phyloP scores from a whole-genome alignment of 2,329 filamentous ascomycete species.

The Stemphylium lycopersici region DNA sequence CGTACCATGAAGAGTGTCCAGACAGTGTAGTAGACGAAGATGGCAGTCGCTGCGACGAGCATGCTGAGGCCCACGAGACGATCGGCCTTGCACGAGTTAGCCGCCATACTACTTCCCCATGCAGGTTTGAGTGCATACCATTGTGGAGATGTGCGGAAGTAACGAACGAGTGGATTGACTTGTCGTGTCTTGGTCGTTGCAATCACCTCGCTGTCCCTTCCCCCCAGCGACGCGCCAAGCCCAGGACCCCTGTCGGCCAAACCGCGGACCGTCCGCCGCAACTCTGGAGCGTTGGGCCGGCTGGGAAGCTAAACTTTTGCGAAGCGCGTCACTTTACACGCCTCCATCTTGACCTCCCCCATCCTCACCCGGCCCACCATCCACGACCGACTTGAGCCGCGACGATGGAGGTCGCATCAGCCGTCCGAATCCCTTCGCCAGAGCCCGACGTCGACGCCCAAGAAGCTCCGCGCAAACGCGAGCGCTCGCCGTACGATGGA shows the following conservation, averaged over 20 bases:
- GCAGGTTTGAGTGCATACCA: constrained; percentile 25
- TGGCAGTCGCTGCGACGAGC: constrained; percentile 73
- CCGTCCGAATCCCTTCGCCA: constrained; percentile 65
- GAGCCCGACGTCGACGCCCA: constrained; percentile 53
- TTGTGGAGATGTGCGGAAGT: constrained; percentile 28
- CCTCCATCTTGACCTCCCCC: constrained; percentile 3
- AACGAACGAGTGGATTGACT: constrained; percentile 25
- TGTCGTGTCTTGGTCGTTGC: constrained; percentile 14
- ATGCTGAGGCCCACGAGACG: constrained; percentile 79
- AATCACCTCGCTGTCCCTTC: constrained; percentile 26
- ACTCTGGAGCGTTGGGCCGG: background rate
- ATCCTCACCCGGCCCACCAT: background rate
- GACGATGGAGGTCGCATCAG: constrained; percentile 50
- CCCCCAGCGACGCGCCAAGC: constrained; percentile 16
- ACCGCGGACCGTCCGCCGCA: constrained; percentile 24
- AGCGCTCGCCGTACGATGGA: constrained; percentile 57
- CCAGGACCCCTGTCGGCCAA: constrained; percentile 22
- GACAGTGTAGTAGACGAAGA: constrained; percentile 92
- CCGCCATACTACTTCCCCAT: background rate
- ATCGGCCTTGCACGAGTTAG: constrained; percentile 73
- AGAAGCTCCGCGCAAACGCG: constrained; percentile 58
- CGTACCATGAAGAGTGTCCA: constrained; percentile 97
- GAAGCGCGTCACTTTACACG: constrained; percentile 16
- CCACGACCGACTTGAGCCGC: constrained; percentile 4
- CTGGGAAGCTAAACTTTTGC: constrained; percentile 35